These are phyloP conservation scores for Ramularia endophylla DNA, from an alignment of 2,329 filamentous ascomycete genomes.

Conservation along the genomic window DNA sequence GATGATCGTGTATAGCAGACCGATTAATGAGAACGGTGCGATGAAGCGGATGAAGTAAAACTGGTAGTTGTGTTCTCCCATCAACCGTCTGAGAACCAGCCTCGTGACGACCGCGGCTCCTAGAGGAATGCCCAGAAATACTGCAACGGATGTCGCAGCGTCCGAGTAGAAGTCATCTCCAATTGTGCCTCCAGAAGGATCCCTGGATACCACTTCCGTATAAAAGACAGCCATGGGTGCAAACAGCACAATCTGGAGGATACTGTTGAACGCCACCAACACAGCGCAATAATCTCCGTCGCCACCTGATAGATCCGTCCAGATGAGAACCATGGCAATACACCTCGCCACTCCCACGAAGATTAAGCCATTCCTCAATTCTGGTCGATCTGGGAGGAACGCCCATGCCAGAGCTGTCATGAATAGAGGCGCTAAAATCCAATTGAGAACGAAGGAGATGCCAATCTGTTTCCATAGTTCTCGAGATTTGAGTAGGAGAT, in stretches of 20 bases:
- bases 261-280: conserved; percentile 44
- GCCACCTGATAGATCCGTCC: conserved; percentile 71
- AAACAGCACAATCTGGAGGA: conserved; percentile 44
- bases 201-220: conserved; percentile 56
- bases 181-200: conserved; percentile 35
- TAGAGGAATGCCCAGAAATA: conserved; percentile 77
- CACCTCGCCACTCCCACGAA: conserved; percentile 79
- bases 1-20: conserved; percentile 79
- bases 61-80: conserved; percentile 59
- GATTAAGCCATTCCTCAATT: conserved; percentile 58
- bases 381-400: conserved; percentile 46
- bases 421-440: conserved; percentile 73
- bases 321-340: conserved; percentile 83
- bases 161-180: conserved; percentile 31
- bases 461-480: conserved; percentile 71
- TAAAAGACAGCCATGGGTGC: conserved; percentile 42
- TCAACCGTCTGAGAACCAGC: conserved; percentile 50
- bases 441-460: conserved; percentile 73
- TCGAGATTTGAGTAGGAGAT: conserved; percentile 55
- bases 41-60: conserved; percentile 62
- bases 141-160: conserved; percentile 73
- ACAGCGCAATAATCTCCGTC: conserved; percentile 74
- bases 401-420: conserved; percentile 72
- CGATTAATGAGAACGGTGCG: conserved; percentile 71
- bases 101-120: conserved; percentile 74